Conservation (phyloP, 1,284 basidiomycete species). For the Anthracocystis panici-leucophaei region DNA sequence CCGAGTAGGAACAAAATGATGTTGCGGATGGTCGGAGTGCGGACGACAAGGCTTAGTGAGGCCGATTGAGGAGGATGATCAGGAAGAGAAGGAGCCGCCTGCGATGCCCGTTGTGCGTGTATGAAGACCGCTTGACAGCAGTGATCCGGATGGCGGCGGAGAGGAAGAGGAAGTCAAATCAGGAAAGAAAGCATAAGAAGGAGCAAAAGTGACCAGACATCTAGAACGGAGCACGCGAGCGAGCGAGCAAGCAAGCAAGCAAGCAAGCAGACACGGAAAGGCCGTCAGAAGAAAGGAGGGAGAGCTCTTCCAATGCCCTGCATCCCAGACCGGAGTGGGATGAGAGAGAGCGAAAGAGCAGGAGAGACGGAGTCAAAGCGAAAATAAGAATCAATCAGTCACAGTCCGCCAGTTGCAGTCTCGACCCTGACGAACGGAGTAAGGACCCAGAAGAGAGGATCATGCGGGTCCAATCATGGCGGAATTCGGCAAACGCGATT, state of each 20-base stretch:
- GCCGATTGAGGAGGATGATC: background rate
- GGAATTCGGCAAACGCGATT: constrained; percentile 17
- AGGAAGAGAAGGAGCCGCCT: background rate
- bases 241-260: too few relatives aligned
- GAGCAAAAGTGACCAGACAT: too few relatives aligned
- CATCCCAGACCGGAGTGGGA: background rate
- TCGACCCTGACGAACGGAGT: constrained; percentile 7
- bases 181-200: too few relatives aligned
- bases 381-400: background rate
- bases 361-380: background rate
- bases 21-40: background rate
- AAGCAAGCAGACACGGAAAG: too few relatives aligned
- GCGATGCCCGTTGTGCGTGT: too few relatives aligned
- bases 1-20: background rate
- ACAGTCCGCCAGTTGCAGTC: constrained; percentile 1
- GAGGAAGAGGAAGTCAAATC: too few relatives aligned
- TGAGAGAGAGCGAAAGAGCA: background rate
- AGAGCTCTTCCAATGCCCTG: background rate
- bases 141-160: too few relatives aligned
- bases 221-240: too few relatives aligned
- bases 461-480: constrained; percentile 7
- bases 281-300: too few relatives aligned
- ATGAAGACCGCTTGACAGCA: too few relatives aligned
- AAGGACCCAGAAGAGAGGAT: constrained; percentile 14
- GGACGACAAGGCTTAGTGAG: too few relatives aligned